Evolutionary conservation across 148 eudicot species (phyloP), one percentile per base, ranked within the genome.

Genomic region (Rhododendron ovatum): DNA sequence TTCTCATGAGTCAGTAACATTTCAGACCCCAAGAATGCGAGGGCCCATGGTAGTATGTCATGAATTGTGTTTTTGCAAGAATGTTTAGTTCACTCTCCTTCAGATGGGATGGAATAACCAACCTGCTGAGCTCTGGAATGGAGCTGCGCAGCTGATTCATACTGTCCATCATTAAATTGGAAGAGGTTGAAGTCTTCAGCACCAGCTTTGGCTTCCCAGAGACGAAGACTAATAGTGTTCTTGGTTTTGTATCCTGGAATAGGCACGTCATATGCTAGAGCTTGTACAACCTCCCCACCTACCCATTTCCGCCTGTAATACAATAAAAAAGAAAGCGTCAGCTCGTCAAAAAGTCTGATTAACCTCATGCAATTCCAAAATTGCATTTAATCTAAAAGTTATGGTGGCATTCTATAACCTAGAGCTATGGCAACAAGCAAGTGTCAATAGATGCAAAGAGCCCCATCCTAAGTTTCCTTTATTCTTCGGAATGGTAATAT

Each of bases 141-240:
- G 83, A 97, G 96, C 85, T 91, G 91, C 65, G 95, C 90, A 86
- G 99, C 98, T 85, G 98, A 89, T 90, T 94, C 96, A 87, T 95
- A 92, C 59, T 97, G 92, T 59, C 99, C 99, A 89, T 97, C 99
- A 89, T 97, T 97, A 86, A 97, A 95, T 82, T 93, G 95, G 84
- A 95, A 97, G 57, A 97, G 91, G 90, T 95, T 89, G 67, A 97
- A 92, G 89, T 97, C 98, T 85, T 84, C 89, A 55, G 96, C 92
- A 88, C 90, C 87, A 88, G 99, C 98, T 94, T 95, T 98, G 82
- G 99, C 99, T 88, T 95, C 99, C 99, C 99, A 98, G 71, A 98
- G 95, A 45, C 99, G 98, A 84, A 98, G 99, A 87, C 97, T 98
- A 69, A 91, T 98, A 55, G 98, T 98, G 88, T 95, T 98, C 90